Conservation (phyloP, 2,329 filamentous ascomycete genomes). For the Fusarium napiforme region DNA sequence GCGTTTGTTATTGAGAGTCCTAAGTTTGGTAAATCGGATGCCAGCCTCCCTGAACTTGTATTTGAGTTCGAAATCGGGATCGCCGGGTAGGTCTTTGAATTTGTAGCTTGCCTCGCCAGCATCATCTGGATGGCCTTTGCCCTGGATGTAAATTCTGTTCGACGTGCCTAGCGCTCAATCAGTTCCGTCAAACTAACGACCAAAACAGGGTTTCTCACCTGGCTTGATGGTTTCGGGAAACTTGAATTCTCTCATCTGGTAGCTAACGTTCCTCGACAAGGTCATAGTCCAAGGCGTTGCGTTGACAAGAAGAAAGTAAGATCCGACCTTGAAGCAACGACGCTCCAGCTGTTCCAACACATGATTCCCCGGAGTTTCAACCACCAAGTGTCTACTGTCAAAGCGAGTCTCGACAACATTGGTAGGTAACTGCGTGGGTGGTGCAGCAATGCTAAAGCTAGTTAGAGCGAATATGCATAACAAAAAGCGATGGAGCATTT, state of each 20-base stretch:
- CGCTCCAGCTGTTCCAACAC: neutral
- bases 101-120: neutral
- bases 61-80: neutral
- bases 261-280: neutral
- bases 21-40: neutral
- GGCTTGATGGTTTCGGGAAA: neutral
- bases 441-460: neutral
- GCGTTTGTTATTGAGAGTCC: neutral
- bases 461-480: neutral
- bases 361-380: neutral
- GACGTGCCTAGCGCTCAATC: neutral
- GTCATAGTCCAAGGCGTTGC: neutral
- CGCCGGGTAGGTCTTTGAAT: neutral
- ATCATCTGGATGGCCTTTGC: neutral
- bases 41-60: neutral
- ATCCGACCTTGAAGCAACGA: neutral
- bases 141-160: neutral
- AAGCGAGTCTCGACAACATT: neutral
- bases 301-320: neutral
- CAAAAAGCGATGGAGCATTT: neutral
- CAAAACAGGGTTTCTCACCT: neutral
- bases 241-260: neutral
- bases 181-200: neutral
- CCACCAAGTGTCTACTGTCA: rapidly evolving
- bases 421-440: neutral